Evolutionary conservation across 2,329 filamentous ascomycete genomes (phyloP), one percentile per base, ranked within the genome.

Genomic region (Aaosphaeria pasadenensis): DNA sequence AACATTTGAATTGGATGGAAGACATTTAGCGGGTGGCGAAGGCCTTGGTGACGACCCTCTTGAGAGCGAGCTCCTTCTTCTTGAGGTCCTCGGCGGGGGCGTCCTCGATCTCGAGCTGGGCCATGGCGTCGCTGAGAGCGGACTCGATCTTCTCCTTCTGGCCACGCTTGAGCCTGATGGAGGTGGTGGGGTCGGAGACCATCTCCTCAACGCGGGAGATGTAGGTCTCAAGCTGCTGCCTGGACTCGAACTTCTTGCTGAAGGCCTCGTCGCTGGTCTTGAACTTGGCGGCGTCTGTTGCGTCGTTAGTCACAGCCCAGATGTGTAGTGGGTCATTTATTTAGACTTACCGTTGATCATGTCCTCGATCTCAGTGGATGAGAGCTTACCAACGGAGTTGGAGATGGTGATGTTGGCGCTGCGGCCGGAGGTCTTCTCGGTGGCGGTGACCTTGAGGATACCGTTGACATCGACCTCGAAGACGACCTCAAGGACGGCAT

Each of bases 381-480:
- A 96, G 62, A 99, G 89, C 83, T 99, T 99, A 75, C 94, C 94
- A 67, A 99, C 92, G 51, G 94, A 96, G 86, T 99, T 99, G 77
- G 89, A 90, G 78, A 99, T 99, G 73, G 94, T 99, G 76, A 99
- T 99, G 86, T 99, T 99, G 77, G 94, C 94, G 70, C 83, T 94
- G 74, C 94, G 91, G 69, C 94, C 94, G 32, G 94, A 96, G 63
- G 90, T 92, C 86, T 99, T 99, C 85, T 99, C 94, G 42, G 92
- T 96, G 61, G 94, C 94, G 56, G 92, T 97, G 69, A 97, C 94
- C 86, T 99, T 99, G 60, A 99, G 87, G 74, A 96, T 96, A 87
- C 94, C 94, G 82, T 99, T 99, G 83, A 96, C 94, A 64, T 99
- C 94, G 71, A 99, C 94, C 81, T 99, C 94, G 78, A 99, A 97